Conservation (phyloP, 371 early-diverging fungal species). For the Mucor indicus region DNA sequence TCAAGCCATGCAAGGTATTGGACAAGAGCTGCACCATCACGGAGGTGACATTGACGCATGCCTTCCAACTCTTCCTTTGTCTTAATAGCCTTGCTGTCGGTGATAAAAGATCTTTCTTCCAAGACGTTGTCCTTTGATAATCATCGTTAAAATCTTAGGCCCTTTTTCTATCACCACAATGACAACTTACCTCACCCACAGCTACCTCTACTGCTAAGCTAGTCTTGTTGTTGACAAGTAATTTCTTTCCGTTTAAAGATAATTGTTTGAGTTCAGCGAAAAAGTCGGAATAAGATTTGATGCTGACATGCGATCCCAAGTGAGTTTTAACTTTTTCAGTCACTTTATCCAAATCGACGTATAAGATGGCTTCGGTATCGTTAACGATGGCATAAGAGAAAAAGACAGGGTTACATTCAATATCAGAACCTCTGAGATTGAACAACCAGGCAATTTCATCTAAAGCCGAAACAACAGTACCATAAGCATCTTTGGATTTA, state of each 20-base stretch:
- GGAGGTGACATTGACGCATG: conserved; percentile 92
- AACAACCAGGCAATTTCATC: conserved; percentile 98
- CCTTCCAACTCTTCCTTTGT: conserved; percentile 91
- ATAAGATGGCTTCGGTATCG: conserved; percentile 66
- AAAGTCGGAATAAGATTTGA: conserved; percentile 73
- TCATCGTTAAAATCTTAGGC: conserved; percentile 50
- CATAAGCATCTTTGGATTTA: conserved; percentile 62
- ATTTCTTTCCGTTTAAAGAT: conserved; percentile 15
- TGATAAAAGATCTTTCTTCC: conserved; percentile 69
- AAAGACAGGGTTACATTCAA: conserved; percentile 98
- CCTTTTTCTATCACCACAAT: conserved; percentile 52
- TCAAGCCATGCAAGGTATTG: conserved; percentile 97
- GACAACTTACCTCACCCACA: conserved; percentile 42
- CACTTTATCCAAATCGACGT: conserved; percentile 76
- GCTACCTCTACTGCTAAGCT: conserved; percentile 74
- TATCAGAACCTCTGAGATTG: conserved; percentile 97
- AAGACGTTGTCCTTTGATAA: conserved; percentile 52
- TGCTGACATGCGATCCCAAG: conserved; percentile 35
- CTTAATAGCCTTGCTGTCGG: conserved; percentile 90
- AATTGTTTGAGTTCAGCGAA: conserved; percentile 67
- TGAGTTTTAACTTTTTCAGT: conserved; percentile 49
- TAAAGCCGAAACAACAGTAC: conserved; percentile 79
- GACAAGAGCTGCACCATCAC: conserved; percentile 93
- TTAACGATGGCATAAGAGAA: conserved; percentile 90
- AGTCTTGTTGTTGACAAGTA: conserved; percentile 58